A percentile compares a stretch with the other conserved stretches of the same genome.
phyloP scores from a whole-genome alignment of 805 yeast genomes.

The Brettanomyces anomalus region DNA sequence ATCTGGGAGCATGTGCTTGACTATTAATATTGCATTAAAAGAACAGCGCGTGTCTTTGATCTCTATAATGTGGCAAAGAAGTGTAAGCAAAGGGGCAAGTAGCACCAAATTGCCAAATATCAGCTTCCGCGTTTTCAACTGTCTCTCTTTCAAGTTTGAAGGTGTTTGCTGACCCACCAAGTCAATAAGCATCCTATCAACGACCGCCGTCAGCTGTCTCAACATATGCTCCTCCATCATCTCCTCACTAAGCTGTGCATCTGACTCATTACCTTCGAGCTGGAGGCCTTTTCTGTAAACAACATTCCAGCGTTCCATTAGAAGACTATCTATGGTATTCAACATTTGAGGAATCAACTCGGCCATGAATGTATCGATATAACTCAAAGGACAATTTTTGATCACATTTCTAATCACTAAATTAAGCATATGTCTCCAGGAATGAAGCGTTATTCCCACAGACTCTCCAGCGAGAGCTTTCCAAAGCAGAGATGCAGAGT shows the following conservation, averaged over 20 bases:
- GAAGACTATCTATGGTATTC: slow-evolving; percentile 60
- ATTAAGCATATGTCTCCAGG: slow-evolving; percentile 96
- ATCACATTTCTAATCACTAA: slow-evolving; percentile 79
- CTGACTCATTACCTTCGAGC: slow-evolving; percentile 48
- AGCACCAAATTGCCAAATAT: slow-evolving; percentile 57
- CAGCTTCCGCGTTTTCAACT: slow-evolving; percentile 54
- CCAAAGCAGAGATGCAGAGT: slow-evolving; percentile 69
- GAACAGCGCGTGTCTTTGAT: slow-evolving; percentile 90
- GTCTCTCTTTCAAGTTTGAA: slow-evolving; percentile 41
- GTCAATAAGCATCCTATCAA: slow-evolving; percentile 79
- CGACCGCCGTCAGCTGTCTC: slow-evolving; percentile 87
- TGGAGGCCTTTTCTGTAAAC: slow-evolving; percentile 52
- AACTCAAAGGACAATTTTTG: slow-evolving; percentile 75
- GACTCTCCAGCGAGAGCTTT: slow-evolving; percentile 78
- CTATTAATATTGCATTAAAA: slow-evolving; percentile 76
- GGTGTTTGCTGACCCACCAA: slow-evolving; percentile 69
- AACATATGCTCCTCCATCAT: slow-evolving; percentile 96
- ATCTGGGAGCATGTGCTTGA: slow-evolving; percentile 64
- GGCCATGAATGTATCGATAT: slow-evolving; percentile 59
- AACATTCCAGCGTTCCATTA: slow-evolving; percentile 68
- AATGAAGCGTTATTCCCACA: slow-evolving; percentile 84
- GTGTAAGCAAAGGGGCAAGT: slow-evolving; percentile 67
- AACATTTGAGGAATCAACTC: slow-evolving; percentile 74
- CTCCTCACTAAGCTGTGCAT: slow-evolving; percentile 86
- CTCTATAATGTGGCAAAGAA: slow-evolving; percentile 67